Evolutionary conservation across 2,329 filamentous ascomycete species (phyloP), one percentile per base, ranked within the genome.

Genomic region (Reticulascus tulasneorum): DNA sequence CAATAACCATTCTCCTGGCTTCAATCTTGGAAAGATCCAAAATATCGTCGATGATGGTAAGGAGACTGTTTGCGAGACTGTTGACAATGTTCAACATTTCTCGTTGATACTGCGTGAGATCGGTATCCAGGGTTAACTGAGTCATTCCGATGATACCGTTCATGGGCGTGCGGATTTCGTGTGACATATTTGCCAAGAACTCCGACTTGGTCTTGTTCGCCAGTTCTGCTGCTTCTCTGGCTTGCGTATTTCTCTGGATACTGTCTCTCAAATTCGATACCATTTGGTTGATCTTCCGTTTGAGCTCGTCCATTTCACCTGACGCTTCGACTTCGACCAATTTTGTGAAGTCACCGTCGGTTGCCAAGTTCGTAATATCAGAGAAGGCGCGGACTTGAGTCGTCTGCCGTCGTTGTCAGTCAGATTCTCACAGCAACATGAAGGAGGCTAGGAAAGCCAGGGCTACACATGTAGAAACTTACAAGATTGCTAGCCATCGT

Each of bases 261-360:
- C 86, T 94, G 64, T 97, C 93, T 49, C 91, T 75, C 45, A 98
- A 68, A 57, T 94, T 95, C 58, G 86, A 93, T 35, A 97, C 90
- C 93, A 98, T 98, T 68, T 94, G 87, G 60, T 97, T 98, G 75
- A 98, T 97, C 73, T 97, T 97, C 53, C 90, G 82, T 67, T 98
- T 98, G 51, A 98, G 74, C 62, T 97, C 91, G 63, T 97, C 93
- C 93, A 98, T 97, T 63, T 98, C 93, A 46, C 93, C 93, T 10
- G 91, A 96, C 15, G 93, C 93, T 60, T 96, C 90, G 13, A 98
- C 91, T 30, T 93, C 94, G 59, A 98, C 91, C 39, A 94, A 80
- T 59, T 96, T 94, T 17, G 88, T 94, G 60, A 97, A 97, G 62
- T 98, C 91, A 46, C 93, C 93, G 57, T 95, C 90, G 40, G 91